Base-by-base conservation (phyloP, 2,329 filamentous ascomycete genomes). In the Dichotomopilus funicola region DNA sequence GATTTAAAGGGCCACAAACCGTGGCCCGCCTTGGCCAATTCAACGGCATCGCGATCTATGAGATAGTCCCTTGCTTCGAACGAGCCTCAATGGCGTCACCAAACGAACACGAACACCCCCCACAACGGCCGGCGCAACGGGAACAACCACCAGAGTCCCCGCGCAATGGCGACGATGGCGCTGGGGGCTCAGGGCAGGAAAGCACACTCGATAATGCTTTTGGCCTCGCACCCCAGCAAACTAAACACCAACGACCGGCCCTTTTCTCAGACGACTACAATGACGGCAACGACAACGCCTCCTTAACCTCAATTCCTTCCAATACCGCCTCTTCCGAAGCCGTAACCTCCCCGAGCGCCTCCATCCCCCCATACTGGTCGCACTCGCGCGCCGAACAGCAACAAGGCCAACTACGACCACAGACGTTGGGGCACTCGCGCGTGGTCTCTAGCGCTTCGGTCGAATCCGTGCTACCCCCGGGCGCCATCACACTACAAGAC, bases 401-500 rank as follows among this genome's bases (percentile, higher is more conserved):
- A 10, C 45, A 51, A 8, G 27, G 13, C 33, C 44, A 47, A 13
- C 38, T 38, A 12, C 34, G 34, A 2, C 9, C n/a, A 13, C 42
- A 49, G 12, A 5, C n/a, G 6, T n/a, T 13, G 34, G 54, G 67
- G 53, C 74, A 75, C 59, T 65, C 67, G 45, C 71, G 75, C 36
- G 68, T 64, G 49, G 62, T 58, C 57, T 68, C 58, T n/a, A 78
- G 69, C 58, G 64, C 74, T 19, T 82, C 80, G 6, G 68, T 64
- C 51, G 73, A 78, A 42, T 80, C 78, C 43, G 65, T 78, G 41
- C 69, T 80, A n/a, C 72, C 74, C 1, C 65, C 68, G 0, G 79
- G 79, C 38, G 79, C 77, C 44, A 86, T 86, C 62, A 82, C 76
- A 6, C 71, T 86, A 57, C 79, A 77, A 59, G 83, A 86, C 66